A percentile compares a stretch with the other conserved stretches of the same genome.
Conservation (phyloP, 345 rosid genomes). For the Brassica juncea region DNA sequence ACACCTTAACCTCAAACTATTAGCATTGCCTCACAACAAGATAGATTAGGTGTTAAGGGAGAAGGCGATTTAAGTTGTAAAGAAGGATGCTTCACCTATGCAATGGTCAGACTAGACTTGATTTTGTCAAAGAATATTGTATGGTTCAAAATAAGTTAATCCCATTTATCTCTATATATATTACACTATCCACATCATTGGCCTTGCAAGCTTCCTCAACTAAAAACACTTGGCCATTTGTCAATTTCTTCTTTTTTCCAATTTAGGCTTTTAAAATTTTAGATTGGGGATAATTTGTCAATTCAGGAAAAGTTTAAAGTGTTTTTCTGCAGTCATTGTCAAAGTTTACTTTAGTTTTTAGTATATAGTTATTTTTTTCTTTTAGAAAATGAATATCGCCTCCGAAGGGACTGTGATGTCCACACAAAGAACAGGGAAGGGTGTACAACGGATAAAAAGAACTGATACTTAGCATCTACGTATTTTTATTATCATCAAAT, state of each 20-base stretch:
- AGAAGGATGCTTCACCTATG: neutral
- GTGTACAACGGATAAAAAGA: neutral
- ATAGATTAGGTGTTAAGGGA: neutral
- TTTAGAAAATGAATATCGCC: neutral
- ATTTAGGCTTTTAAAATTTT: neutral
- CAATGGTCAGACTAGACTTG: neutral
- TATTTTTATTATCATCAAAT: conserved; percentile 27
- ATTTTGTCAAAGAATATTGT: neutral
- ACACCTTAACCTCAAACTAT: neutral
- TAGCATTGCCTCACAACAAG: neutral
- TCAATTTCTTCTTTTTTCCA: neutral
- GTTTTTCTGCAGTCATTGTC: neutral
- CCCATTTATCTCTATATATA: neutral
- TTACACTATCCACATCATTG: neutral
- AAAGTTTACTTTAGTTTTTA: neutral
- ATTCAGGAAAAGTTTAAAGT: neutral
- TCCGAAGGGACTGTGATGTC: neutral
- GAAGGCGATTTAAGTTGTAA: neutral
- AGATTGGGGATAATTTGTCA: neutral
- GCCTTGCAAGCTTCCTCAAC: neutral
- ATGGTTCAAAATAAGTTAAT: neutral
- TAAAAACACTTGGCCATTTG: neutral
- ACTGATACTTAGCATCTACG: neutral
- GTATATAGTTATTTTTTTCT: too few relatives aligned
- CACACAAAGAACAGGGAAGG: neutral